A percentile compares a stretch with the other conserved stretches of the same genome.
Evolutionary conservation across 352 stramenopile genomes (phyloP).

Genomic region (Phytophthora cryptogea): DNA sequence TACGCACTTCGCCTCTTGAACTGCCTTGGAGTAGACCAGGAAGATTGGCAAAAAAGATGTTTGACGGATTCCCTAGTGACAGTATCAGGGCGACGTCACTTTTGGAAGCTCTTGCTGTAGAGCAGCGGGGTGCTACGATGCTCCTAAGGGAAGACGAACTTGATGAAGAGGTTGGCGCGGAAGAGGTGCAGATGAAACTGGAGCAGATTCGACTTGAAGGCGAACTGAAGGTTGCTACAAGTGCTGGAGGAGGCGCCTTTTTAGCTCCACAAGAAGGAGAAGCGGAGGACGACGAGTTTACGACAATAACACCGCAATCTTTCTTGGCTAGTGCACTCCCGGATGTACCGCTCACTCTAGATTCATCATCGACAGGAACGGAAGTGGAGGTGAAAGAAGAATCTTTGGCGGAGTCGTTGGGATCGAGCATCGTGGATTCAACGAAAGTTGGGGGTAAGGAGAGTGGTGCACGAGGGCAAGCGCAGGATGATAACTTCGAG

Average conservation of each 20-base stretch:
- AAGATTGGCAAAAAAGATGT: slow-evolving; percentile 22
- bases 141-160: slow-evolving; percentile 33
- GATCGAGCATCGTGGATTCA: slow-evolving; percentile 12
- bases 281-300: slow-evolving; percentile 21
- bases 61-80: slow-evolving; percentile 38
- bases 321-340: slow-evolving; percentile 20
- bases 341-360: slow-evolving; percentile 14
- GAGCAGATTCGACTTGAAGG: background rate
- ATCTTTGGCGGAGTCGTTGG: background rate
- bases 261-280: slow-evolving; percentile 16
- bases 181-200: slow-evolving; percentile 1
- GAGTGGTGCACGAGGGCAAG: background rate
- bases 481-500: slow-evolving; percentile 14
- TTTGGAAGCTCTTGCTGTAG: slow-evolving; percentile 43
- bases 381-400: background rate
- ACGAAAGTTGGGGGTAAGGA: background rate
- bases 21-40: slow-evolving; percentile 41
- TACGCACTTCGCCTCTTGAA: slow-evolving; percentile 41
- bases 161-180: slow-evolving; percentile 20
- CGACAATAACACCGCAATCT: slow-evolving; percentile 12
- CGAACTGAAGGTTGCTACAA: background rate
- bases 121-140: slow-evolving; percentile 14
- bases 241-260: slow-evolving; percentile 3
- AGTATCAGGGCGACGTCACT: slow-evolving; percentile 39
- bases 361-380: slow-evolving; percentile 4